Percentiles rank a stretch among this genome's conserved stretches.
Conservation (phyloP, 116 monocot genomes). For the Zostera marina region DNA sequence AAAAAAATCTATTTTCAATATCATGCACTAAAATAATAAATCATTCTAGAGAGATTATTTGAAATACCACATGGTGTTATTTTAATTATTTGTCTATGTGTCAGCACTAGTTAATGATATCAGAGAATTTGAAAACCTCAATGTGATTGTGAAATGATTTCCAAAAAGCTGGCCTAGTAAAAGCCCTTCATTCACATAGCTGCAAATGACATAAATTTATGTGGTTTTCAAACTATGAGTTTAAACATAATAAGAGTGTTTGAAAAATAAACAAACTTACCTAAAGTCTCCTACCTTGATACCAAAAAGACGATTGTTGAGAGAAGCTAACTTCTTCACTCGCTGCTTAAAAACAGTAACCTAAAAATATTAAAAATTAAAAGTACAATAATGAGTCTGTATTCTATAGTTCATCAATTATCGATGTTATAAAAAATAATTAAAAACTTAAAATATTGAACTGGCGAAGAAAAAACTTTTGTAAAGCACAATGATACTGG, state of each 20-base stretch:
- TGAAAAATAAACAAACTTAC: slow-evolving; percentile 17
- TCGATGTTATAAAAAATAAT: too few species aligned
- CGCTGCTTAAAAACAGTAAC: slow-evolving; percentile 90
- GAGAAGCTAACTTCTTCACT: slow-evolving; percentile 57
- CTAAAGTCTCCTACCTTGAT: slow-evolving; percentile 80
- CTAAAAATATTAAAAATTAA: slow-evolving; percentile 13
- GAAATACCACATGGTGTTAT: not conserved
- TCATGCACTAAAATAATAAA: too few species aligned
- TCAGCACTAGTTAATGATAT: not conserved
- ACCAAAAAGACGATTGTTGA: slow-evolving; percentile 64
- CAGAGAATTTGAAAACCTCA: slow-evolving; percentile 35
- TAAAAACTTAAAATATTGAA: too few species aligned
- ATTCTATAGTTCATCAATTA: too few species aligned
- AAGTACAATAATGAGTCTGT: not conserved
- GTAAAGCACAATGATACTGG: too few species aligned
- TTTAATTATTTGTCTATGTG: too few species aligned
- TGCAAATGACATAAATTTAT: slow-evolving; percentile 9
- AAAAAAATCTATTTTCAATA: too few species aligned
- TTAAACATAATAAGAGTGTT: not conserved
- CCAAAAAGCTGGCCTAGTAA: slow-evolving; percentile 72
- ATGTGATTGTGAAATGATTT: slow-evolving; percentile 75
- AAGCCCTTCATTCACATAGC: slow-evolving; percentile 79
- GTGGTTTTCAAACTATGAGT: not conserved
- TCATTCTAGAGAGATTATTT: too few species aligned
- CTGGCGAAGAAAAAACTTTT: too few species aligned